Conservation (phyloP, 306 rosid species). For the Inga laurina region DNA sequence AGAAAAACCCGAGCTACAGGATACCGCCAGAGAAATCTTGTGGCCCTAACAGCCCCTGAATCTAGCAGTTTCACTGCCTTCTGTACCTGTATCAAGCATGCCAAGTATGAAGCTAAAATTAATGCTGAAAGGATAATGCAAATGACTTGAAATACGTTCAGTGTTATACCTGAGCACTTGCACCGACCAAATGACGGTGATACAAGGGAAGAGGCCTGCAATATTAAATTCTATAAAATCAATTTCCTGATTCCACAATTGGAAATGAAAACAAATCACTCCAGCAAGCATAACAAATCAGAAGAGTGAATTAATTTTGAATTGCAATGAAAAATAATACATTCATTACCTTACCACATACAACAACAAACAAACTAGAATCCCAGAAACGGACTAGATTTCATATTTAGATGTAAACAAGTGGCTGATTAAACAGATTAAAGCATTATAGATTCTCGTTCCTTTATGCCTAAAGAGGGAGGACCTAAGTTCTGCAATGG, state of each 20-base stretch:
- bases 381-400: conserved; percentile 11
- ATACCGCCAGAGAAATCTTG: conserved; percentile 96
- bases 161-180: conserved; percentile 73
- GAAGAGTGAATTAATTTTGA: not conserved
- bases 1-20: conserved; percentile 84
- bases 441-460: conserved; percentile 16
- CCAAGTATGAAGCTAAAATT: conserved; percentile 26
- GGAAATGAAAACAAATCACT: conserved; percentile 17
- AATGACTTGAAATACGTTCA: conserved; percentile 21
- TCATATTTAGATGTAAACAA: conserved; percentile 7
- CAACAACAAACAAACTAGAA: conserved; percentile 24
- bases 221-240: conserved; percentile 30
- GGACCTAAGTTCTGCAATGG: not conserved
- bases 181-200: conserved; percentile 92
- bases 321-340: conserved; percentile 12
- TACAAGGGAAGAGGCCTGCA: conserved; percentile 88
- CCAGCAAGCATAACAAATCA: conserved; percentile 7
- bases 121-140: conserved; percentile 13
- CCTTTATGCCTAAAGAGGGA: not conserved
- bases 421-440: not conserved
- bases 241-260: conserved; percentile 25
- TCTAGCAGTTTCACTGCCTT: conserved; percentile 91
- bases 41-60: conserved; percentile 95
- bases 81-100: conserved; percentile 67
- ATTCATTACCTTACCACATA: not conserved